Evolutionary conservation across 2,329 filamentous ascomycete species (phyloP).

Genomic region (Fusarium chlamydosporum): DNA sequence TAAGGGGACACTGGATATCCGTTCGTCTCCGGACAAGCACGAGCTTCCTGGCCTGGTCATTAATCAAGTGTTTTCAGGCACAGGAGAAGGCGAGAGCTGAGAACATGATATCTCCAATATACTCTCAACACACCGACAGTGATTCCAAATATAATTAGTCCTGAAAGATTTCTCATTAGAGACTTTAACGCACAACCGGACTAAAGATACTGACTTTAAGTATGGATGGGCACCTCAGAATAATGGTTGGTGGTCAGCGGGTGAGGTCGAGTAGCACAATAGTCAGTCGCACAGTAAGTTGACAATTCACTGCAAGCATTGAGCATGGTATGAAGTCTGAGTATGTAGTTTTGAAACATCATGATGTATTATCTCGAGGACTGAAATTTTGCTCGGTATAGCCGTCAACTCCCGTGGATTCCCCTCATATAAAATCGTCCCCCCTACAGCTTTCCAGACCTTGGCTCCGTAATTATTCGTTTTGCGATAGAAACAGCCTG

Average conservation of each 20-base stretch:
- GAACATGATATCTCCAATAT: neutral
- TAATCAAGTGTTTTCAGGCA: neutral
- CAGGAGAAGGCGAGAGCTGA: neutral
- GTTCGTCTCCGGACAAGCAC: too few relatives aligned
- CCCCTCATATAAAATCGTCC: conserved; percentile 45
- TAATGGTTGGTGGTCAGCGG: neutral
- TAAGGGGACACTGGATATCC: neutral
- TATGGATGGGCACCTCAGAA: neutral
- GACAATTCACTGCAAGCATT: neutral
- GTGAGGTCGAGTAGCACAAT: neutral
- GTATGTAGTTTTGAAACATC: conserved; percentile 52
- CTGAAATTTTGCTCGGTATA: conserved; percentile 55
- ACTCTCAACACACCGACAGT: neutral
- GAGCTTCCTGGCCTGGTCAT: neutral
- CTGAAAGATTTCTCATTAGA: too few relatives aligned
- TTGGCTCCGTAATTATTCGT: conserved; percentile 42
- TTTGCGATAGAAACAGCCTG: conserved; percentile 34
- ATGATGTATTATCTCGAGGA: conserved; percentile 57
- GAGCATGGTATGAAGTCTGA: conserved; percentile 2
- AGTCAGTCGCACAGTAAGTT: neutral
- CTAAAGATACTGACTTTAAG: neutral
- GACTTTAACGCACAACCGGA: neutral
- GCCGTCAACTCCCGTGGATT: conserved; percentile 51
- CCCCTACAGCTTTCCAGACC: conserved; percentile 43
- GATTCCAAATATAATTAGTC: neutral